phyloP scores from a whole-genome alignment of 805 yeast species.

The Cyberlindnera nakhonratchasimensis region DNA sequence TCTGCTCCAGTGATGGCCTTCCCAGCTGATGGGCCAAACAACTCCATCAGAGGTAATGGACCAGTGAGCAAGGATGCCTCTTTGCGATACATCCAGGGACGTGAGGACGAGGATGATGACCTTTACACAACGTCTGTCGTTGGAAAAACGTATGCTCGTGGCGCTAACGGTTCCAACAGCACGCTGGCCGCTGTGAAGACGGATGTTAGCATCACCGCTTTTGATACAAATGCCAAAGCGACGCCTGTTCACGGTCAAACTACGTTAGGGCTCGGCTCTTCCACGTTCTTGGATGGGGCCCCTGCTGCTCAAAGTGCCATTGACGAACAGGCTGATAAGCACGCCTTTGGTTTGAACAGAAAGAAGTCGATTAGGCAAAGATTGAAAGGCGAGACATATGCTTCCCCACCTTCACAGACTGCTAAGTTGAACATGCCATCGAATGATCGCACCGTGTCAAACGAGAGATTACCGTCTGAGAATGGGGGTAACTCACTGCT shows the following conservation, averaged over 20 bases:
- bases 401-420: slow-evolving; percentile 7
- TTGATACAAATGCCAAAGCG: slow-evolving; percentile 68
- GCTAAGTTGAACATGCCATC: slow-evolving; percentile 4
- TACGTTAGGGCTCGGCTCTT: slow-evolving; percentile 85
- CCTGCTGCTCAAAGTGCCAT: slow-evolving; percentile 68
- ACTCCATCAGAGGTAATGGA: slow-evolving; percentile 68
- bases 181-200: slow-evolving; percentile 44
- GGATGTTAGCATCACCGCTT: slow-evolving; percentile 49
- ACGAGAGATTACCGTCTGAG: slow-evolving; percentile 22
- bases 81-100: slow-evolving; percentile 76
- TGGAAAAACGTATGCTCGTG: slow-evolving; percentile 12
- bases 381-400: slow-evolving; percentile 31
- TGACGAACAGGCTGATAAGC: slow-evolving; percentile 33
- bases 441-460: background rate
- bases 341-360: slow-evolving; percentile 56
- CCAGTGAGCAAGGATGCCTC: slow-evolving; percentile 57
- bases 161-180: slow-evolving; percentile 17
- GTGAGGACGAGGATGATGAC: slow-evolving; percentile 45
- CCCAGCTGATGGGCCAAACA: slow-evolving; percentile 94
- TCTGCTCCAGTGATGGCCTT: slow-evolving; percentile 94
- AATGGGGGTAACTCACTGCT: slow-evolving; percentile 55
- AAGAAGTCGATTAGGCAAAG: slow-evolving; percentile 81
- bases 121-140: slow-evolving; percentile 25
- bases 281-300: slow-evolving; percentile 93
- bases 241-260: slow-evolving; percentile 80